A percentile compares a stretch with the other conserved stretches of the same genome.
phyloP scores from a whole-genome alignment of 352 stramenopile genomes.

The Globisporangium yorkense region DNA sequence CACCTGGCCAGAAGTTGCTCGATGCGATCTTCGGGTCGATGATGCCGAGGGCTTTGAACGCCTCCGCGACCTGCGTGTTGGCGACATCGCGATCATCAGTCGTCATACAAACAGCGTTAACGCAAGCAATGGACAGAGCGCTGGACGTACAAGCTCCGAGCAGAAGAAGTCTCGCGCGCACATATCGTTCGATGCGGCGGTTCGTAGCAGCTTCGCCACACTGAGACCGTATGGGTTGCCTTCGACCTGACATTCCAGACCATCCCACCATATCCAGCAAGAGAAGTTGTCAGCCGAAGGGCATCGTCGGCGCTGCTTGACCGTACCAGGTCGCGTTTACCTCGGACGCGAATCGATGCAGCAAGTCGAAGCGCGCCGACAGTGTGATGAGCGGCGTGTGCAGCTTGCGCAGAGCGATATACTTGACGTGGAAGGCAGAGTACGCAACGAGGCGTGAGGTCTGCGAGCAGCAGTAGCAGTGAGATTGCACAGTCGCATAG shows the following conservation, averaged over 20 bases:
- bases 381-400: constrained; percentile 42
- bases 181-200: constrained; percentile 9
- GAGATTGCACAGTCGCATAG: not conserved
- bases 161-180: constrained; percentile 43
- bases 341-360: constrained; percentile 34
- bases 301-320: not conserved
- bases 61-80: constrained; percentile 33
- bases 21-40: constrained; percentile 27
- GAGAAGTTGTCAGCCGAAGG: not conserved
- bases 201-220: constrained; percentile 37
- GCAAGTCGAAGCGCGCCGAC: constrained; percentile 36
- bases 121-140: not conserved
- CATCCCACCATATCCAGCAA: not conserved
- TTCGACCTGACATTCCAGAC: constrained; percentile 21
- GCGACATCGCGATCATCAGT: not conserved
- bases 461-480: constrained; percentile 5
- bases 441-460: constrained; percentile 27
- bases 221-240: constrained; percentile 48
- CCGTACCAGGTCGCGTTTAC: constrained; percentile 5
- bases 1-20: constrained; percentile 56
- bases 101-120: not conserved
- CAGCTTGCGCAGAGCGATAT: constrained; percentile 41
- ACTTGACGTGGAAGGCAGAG: constrained; percentile 39
- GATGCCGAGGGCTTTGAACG: constrained; percentile 47
- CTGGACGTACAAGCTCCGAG: constrained; percentile 46